These are phyloP conservation scores for Podaxis mareebaensis DNA, from an alignment of 768 basidiomycete genomes.

Conservation along the genomic window DNA sequence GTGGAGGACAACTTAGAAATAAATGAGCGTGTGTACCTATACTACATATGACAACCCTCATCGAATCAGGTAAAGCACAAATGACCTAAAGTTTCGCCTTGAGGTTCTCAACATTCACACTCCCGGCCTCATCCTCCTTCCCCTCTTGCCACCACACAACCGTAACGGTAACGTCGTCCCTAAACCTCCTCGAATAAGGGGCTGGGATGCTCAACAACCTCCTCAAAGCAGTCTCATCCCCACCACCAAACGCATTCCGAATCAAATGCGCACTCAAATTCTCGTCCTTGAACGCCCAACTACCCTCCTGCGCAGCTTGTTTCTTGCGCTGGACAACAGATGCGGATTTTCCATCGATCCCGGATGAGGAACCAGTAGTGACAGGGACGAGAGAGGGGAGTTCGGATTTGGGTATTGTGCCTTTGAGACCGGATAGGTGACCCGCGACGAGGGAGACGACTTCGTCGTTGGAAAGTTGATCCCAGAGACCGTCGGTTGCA, in stretches of 20 bases:
- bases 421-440: conserved; percentile 71
- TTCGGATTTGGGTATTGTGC: conserved; percentile 57
- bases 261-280: conserved; percentile 83
- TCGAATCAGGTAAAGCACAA: too few species aligned
- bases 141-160: conserved; percentile 85
- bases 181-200: conserved; percentile 70
- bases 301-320: conserved; percentile 38
- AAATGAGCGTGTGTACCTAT: background rate
- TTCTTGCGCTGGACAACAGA: conserved; percentile 33
- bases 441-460: conserved; percentile 87
- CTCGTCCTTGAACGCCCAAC: conserved; percentile 80
- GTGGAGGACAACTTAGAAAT: background rate
- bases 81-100: conserved; percentile 50
- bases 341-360: conserved; percentile 60
- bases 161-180: conserved; percentile 86
- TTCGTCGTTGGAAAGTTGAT: conserved; percentile 76
- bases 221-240: conserved; percentile 57
- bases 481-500: conserved; percentile 87
- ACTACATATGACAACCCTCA: background rate
- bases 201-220: conserved; percentile 79
- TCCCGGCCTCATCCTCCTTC: conserved; percentile 40
- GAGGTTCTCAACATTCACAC: conserved; percentile 40
- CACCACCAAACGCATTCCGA: conserved; percentile 91
- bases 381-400: conserved; percentile 60
- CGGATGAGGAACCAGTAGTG: conserved; percentile 44